Conservation (phyloP, 306 rosid genomes). For the Dalbergia cochinchinensis region DNA sequence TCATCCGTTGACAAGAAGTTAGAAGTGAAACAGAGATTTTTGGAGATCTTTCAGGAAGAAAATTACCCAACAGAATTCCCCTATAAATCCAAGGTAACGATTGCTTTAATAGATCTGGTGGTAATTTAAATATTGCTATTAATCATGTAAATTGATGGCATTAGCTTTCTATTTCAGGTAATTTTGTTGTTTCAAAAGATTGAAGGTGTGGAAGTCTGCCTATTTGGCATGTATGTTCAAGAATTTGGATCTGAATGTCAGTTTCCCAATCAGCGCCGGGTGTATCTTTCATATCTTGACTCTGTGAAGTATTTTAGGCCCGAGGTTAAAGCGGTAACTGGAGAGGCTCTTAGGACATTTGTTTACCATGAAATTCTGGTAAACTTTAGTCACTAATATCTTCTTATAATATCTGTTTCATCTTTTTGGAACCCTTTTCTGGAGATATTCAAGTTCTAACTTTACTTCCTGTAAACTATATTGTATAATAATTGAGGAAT, state of each 20-base stretch:
- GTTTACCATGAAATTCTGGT: slow-evolving; percentile 99
- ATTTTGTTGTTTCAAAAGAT: slow-evolving; percentile 76
- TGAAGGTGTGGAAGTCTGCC: slow-evolving; percentile 73
- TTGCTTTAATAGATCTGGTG: slow-evolving; percentile 21
- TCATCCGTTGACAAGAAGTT: slow-evolving; percentile 97
- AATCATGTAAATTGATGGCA: slow-evolving; percentile 14
- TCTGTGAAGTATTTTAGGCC: slow-evolving; percentile 99
- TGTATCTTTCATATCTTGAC: slow-evolving; percentile 93
- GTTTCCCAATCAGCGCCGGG: slow-evolving; percentile 97
- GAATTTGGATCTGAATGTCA: slow-evolving; percentile 95
- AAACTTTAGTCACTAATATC: slow-evolving; percentile 37
- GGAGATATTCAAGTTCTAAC: slow-evolving; percentile 38
- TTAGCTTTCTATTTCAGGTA: slow-evolving; percentile 61
- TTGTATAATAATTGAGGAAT: slow-evolving; percentile 7
- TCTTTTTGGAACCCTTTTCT: slow-evolving; percentile 34
- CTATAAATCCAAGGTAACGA: slow-evolving; percentile 88
- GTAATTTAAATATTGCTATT: slow-evolving; percentile 18
- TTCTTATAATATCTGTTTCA: slow-evolving; percentile 15
- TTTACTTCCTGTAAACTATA: background rate
- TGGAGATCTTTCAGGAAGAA: slow-evolving; percentile 95
- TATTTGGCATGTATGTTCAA: slow-evolving; percentile 99
- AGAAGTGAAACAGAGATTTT: slow-evolving; percentile 93
- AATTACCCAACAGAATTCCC: slow-evolving; percentile 96
- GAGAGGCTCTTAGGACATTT: slow-evolving; percentile 96
- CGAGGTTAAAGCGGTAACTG: slow-evolving; percentile 84